Evolutionary conservation across 1,284 basidiomycete genomes (phyloP).

Genomic region (Pascua sp.): DNA sequence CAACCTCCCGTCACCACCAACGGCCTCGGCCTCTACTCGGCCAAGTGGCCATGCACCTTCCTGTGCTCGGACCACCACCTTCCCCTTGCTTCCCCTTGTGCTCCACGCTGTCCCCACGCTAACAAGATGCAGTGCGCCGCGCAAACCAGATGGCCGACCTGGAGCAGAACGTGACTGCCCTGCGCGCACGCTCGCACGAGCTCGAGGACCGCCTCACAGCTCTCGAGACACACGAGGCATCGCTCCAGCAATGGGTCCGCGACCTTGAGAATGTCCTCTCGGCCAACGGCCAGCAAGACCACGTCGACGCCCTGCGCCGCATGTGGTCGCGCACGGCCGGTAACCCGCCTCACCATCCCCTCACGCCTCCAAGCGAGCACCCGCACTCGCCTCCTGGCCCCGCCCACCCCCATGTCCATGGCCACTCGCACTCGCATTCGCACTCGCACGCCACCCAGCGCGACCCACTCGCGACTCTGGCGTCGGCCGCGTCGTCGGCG

Average conservation of each 20-base stretch:
- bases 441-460: background rate
- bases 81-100: no score
- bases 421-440: background rate
- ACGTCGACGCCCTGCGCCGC: constrained; percentile 30
- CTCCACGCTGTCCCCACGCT: no score
- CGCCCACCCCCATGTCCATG: background rate
- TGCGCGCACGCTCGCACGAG: constrained; percentile 20
- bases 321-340: constrained; percentile 17
- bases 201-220: constrained; percentile 19
- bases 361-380: constrained; percentile 1
- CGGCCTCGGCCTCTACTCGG: no score
- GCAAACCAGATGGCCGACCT: constrained; percentile 41
- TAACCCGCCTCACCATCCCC: background rate
- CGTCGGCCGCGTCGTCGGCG: constrained; percentile 15
- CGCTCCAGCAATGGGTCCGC: constrained; percentile 30
- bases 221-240: constrained; percentile 22
- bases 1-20: no score
- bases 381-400: background rate
- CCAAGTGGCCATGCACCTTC: no score
- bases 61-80: no score
- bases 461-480: constrained; percentile 20
- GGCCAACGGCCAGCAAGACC: constrained; percentile 25
- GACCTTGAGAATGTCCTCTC: constrained; percentile 35
- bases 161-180: constrained; percentile 23
- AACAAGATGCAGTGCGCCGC: constrained; percentile 27